Evolutionary conservation across 345 rosid genomes (phyloP), one percentile per base, ranked within the genome.

Genomic region (Excoecaria cochinchinensis): DNA sequence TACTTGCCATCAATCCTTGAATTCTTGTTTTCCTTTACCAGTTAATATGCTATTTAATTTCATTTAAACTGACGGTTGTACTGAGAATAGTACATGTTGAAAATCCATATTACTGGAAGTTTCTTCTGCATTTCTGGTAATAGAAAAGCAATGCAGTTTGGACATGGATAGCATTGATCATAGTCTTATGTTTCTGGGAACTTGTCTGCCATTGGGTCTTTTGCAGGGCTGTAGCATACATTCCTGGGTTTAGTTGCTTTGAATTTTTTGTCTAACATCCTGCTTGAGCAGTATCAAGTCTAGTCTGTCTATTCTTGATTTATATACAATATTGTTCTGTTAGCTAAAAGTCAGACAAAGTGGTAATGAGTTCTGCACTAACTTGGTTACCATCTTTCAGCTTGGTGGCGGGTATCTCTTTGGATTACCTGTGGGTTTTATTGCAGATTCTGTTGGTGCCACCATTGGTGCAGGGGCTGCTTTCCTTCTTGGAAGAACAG

Each of bases 361-460:
- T 5, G 48, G 19, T 25, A 31, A 22, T 6, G 31, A 69, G 56
- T 50, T 31, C 22, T 72, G 39, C 7, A 31, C 46, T 76, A 47
- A 76, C 38, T 72, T 71, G 78, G 62, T 75, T 21, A 77, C 40
- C 79, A 59, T 84, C 72, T 78, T 87, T 66, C 89, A 95, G 99
- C 89, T 95, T 75, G 99, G 99, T 75, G 99, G 99, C 67, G 99
- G 99, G 68, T 95, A 95, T 84, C 97, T 95, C 80, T 95, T 91
- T 78, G 99, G 99, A 51, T 84, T 93, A 69, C 96, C 94, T 16
- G 83, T 93, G 82, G 99, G 99, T 47, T 93, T 95, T 78, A 79
- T 95, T 74, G 94, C 97, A 4, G 99, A 95, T 87, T 95, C 99
- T 11, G 82, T 95, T 39, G 99, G 99, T 63, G 97, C 98, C 63